These are phyloP conservation scores for Tulasnella calospora DNA, from an alignment of 768 basidiomycete genomes.

Conservation along the genomic window DNA sequence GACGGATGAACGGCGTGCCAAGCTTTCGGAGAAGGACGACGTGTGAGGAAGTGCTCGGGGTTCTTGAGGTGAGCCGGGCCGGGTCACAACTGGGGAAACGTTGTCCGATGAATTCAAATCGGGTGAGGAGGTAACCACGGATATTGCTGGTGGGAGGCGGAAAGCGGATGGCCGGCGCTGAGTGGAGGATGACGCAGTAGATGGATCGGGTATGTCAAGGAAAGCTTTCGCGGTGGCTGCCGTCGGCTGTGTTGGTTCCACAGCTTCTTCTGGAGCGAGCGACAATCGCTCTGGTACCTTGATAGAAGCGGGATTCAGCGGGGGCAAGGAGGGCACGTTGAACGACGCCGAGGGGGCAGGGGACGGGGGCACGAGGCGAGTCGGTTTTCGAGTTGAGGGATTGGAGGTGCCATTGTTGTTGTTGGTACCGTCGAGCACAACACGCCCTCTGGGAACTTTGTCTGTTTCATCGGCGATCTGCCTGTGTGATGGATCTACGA, in stretches of 20 bases:
- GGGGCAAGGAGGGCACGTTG: conserved; percentile 5
- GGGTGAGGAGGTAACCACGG: not conserved
- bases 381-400: not conserved
- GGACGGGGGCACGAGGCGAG: conserved; percentile 17
- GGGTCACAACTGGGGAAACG: not conserved
- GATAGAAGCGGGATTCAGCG: not conserved
- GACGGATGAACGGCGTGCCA: conserved; percentile 57
- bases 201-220: not conserved
- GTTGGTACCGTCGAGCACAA: conserved; percentile 11
- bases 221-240: not conserved
- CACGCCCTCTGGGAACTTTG: conserved; percentile 20
- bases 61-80: conserved; percentile 13
- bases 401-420: not conserved
- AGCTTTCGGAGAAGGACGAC: conserved; percentile 8
- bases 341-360: conserved; percentile 14
- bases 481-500: conserved; percentile 23
- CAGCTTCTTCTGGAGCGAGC: not conserved
- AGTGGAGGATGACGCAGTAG: conserved; percentile 9
- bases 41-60: not conserved
- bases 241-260: not conserved
- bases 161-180: not conserved
- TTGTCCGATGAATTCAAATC: not conserved
- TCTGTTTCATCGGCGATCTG: conserved; percentile 21
- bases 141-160: not conserved
- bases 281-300: not conserved